A percentile compares a stretch with the other conserved stretches of the same genome.
Conservation (phyloP, 129 eudicot species). For the Arctium minus region DNA sequence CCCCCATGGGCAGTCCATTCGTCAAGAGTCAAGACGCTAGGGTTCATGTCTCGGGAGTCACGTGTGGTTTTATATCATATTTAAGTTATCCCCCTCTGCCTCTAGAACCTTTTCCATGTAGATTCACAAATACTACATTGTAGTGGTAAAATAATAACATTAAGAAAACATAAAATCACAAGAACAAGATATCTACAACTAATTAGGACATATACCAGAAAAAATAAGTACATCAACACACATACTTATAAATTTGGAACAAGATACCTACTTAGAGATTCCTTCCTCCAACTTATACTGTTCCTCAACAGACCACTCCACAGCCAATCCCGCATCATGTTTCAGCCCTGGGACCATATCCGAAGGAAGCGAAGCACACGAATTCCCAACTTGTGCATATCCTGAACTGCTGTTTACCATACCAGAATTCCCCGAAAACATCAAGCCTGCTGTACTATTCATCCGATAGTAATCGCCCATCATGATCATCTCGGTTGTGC, state of each 20-base stretch:
- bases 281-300: conserved; percentile 87
- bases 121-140: background rate
- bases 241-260: conserved; percentile 18
- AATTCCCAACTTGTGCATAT: conserved; percentile 27
- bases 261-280: conserved; percentile 65
- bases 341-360: conserved; percentile 65
- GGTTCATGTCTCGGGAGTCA: too few relatives aligned
- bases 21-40: too few relatives aligned
- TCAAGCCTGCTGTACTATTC: conserved; percentile 17
- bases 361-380: conserved; percentile 43
- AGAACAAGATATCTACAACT: background rate
- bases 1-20: too few relatives aligned
- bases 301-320: conserved; percentile 84
- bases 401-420: conserved; percentile 32
- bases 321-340: conserved; percentile 68
- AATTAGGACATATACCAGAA: background rate
- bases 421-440: conserved; percentile 38
- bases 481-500: conserved; percentile 44
- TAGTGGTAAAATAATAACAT: background rate
- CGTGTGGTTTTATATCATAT: too few relatives aligned
- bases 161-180: background rate
- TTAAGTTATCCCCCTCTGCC: too few relatives aligned
- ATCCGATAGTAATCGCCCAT: conserved; percentile 44
- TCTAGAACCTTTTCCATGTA: background rate
- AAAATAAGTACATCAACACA: background rate